Evolutionary conservation across 2,329 filamentous ascomycete species (phyloP).

Genomic region (Chalaropsis ovoidea): DNA sequence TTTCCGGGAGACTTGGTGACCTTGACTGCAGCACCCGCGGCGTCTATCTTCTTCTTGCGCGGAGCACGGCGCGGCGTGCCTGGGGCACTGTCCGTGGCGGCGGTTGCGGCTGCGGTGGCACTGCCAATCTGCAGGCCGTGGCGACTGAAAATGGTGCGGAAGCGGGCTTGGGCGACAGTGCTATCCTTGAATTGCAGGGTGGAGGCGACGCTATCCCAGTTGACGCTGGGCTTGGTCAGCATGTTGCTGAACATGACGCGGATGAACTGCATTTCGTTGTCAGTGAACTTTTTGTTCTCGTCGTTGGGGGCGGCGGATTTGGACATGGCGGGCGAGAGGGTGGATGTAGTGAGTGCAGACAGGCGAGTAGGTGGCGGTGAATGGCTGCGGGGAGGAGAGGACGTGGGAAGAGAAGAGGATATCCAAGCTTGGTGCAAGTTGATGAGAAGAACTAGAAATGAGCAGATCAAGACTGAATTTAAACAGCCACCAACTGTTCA

Average conservation of each 20-base stretch:
- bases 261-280: not conserved
- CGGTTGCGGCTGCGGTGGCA: not conserved
- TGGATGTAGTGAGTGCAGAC: not conserved
- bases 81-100: not conserved
- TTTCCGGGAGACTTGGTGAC: not conserved
- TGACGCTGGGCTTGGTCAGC: constrained; percentile 35
- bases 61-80: not conserved
- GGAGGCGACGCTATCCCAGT: constrained; percentile 36
- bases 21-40: not conserved
- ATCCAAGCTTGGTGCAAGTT: too few species aligned
- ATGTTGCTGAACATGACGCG: constrained; percentile 36
- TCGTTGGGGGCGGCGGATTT: not conserved
- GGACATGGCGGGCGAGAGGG: not conserved
- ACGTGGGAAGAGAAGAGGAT: too few species aligned
- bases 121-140: not conserved
- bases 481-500: too few species aligned
- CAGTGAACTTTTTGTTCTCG: constrained; percentile 4
- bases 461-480: too few species aligned
- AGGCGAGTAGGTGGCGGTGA: not conserved
- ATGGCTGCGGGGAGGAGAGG: too few species aligned
- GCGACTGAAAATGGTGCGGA: not conserved
- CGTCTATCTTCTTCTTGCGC: not conserved
- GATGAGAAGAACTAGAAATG: too few species aligned
- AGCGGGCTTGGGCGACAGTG: not conserved
- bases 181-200: constrained; percentile 34